Percentiles rank a stretch among this genome's conserved stretches.
phyloP scores from a whole-genome alignment of 495 filamentous ascomycete genomes.

The Baudoinia panamericana region DNA sequence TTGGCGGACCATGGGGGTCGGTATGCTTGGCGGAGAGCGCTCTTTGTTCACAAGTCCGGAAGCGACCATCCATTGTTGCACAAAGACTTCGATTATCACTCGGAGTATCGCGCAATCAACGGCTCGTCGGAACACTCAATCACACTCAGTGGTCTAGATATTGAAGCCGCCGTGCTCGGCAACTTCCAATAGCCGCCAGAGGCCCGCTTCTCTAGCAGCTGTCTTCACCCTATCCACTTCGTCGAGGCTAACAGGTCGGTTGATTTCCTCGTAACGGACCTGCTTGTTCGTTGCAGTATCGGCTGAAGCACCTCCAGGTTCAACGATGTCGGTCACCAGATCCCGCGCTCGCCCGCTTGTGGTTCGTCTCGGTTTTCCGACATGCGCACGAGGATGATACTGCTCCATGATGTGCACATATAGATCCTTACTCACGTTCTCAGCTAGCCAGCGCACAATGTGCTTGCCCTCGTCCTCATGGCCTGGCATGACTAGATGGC shows the following conservation, averaged over 20 bases:
- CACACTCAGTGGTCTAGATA: too few relatives aligned
- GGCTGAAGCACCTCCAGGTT: constrained; percentile 18
- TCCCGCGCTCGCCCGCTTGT: constrained; percentile 17
- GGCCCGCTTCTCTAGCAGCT: constrained; percentile 52
- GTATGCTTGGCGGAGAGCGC: too few relatives aligned
- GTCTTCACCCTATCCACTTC: constrained; percentile 48
- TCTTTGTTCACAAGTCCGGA: too few relatives aligned
- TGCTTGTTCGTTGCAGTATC: constrained; percentile 28
- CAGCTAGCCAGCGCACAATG: constrained; percentile 58
- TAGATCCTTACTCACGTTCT: constrained; percentile 51
- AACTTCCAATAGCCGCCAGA: constrained; percentile 63
- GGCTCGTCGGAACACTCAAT: too few relatives aligned
- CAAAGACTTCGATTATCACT: too few relatives aligned
- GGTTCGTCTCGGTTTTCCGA: constrained; percentile 48
- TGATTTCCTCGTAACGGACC: constrained; percentile 60
- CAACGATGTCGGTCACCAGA: constrained; percentile 12
- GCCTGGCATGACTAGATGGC: constrained; percentile 70
- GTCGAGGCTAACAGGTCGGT: constrained; percentile 49
- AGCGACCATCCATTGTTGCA: too few relatives aligned
- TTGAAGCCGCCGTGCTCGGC: constrained; percentile 58
- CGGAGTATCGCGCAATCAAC: too few relatives aligned
- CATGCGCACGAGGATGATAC: constrained; percentile 62
- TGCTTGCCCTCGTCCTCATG: constrained; percentile 50
- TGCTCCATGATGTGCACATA: constrained; percentile 53
- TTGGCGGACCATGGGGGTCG: too few relatives aligned